Conservation (phyloP, 1,284 basidiomycete genomes). For the Mycosarcoma mackinlayi region DNA sequence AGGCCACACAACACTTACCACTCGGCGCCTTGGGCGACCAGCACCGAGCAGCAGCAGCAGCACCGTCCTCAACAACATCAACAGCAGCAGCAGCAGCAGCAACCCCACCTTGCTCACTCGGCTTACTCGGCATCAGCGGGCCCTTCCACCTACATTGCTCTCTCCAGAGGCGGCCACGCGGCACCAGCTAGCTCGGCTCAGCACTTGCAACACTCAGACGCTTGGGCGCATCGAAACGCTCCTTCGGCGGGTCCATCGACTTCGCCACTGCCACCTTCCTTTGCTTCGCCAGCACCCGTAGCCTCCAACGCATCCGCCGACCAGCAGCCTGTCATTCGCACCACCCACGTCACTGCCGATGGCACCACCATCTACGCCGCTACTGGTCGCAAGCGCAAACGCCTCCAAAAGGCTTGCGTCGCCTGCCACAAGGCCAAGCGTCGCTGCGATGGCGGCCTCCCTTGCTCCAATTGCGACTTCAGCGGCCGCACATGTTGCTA, state of each 20-base stretch:
- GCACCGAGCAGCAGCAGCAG: conserved; percentile 28
- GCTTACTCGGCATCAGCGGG: conserved; percentile 40
- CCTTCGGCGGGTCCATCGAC: conserved; percentile 10
- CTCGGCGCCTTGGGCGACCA: conserved; percentile 28
- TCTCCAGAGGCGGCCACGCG: conserved; percentile 33
- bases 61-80: conserved; percentile 20
- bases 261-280: conserved; percentile 32
- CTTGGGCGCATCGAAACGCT: conserved; percentile 26
- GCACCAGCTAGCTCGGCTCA: conserved; percentile 12
- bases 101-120: conserved; percentile 29
- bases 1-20: conserved; percentile 30
- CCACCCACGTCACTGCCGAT: conserved; percentile 44
- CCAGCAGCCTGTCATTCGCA: conserved; percentile 42
- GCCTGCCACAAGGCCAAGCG: conserved; percentile 70
- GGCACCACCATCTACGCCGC: conserved; percentile 54
- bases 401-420: conserved; percentile 63
- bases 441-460: conserved; percentile 71
- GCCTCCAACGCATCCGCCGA: conserved; percentile 12
- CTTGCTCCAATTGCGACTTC: conserved; percentile 72
- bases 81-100: conserved; percentile 12
- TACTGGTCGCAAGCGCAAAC: conserved; percentile 62
- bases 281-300: conserved; percentile 12
- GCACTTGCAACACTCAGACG: conserved; percentile 15
- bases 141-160: conserved; percentile 47
- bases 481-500: conserved; percentile 69